Conservation (phyloP, 352 stramenopile genomes). For the Phytophthora tentaculata region DNA sequence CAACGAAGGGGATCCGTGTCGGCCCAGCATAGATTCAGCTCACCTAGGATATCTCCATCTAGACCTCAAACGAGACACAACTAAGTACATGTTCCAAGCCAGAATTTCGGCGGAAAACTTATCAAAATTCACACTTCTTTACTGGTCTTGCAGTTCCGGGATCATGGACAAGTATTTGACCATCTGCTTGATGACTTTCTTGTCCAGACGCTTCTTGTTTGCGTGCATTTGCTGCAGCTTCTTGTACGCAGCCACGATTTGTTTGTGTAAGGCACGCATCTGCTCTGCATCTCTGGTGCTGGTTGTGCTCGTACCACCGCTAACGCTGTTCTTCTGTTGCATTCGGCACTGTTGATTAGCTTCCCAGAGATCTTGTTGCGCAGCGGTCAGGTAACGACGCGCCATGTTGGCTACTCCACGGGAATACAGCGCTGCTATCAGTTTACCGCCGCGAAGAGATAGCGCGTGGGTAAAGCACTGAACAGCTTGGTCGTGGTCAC, state of each 20-base stretch:
- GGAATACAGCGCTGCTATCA: slow-evolving; percentile 74
- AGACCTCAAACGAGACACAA: slow-evolving; percentile 19
- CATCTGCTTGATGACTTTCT: slow-evolving; percentile 87
- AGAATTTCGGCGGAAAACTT: slow-evolving; percentile 26
- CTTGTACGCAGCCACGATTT: slow-evolving; percentile 77
- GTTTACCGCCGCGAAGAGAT: slow-evolving; percentile 37
- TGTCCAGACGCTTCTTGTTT: slow-evolving; percentile 84
- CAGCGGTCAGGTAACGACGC: slow-evolving; percentile 60
- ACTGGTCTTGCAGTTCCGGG: slow-evolving; percentile 54
- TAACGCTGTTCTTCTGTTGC: slow-evolving; percentile 47
- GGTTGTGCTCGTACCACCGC: slow-evolving; percentile 46
- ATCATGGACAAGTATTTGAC: slow-evolving; percentile 80
- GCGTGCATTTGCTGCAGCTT: slow-evolving; percentile 69
- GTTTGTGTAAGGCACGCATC: slow-evolving; percentile 43
- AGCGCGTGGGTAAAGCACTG: slow-evolving; percentile 71
- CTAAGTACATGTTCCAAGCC: slow-evolving; percentile 20
- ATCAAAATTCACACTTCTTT: slow-evolving; percentile 15
- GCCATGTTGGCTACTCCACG: slow-evolving; percentile 73
- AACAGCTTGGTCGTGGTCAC: slow-evolving; percentile 59
- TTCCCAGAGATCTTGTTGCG: slow-evolving; percentile 71
- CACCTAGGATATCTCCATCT: slow-evolving; percentile 17
- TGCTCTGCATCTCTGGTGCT: slow-evolving; percentile 38
- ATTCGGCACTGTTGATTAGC: slow-evolving; percentile 64
- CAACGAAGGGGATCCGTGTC: slow-evolving; percentile 75
- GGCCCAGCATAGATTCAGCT: slow-evolving; percentile 46